These are phyloP conservation scores for Mycena indigotica DNA, from an alignment of 768 basidiomycete species.

Conservation along the genomic window DNA sequence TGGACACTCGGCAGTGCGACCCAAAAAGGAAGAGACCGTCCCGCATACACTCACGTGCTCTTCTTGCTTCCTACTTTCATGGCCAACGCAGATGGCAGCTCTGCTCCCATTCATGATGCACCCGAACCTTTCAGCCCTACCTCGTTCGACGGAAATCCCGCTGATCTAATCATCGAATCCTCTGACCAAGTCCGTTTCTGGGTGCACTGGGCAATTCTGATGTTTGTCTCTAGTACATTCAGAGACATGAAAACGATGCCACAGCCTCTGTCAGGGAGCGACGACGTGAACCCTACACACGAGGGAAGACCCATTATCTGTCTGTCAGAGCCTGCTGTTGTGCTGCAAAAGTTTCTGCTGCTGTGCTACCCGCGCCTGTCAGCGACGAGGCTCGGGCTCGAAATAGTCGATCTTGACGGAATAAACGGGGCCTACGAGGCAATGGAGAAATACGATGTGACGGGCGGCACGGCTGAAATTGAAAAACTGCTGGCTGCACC, in stretches of 20 bases:
- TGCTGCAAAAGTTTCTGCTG: conserved; percentile 37
- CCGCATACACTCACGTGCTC: no score
- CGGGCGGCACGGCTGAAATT: conserved; percentile 29
- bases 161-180: conserved; percentile 45
- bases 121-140: conserved; percentile 12
- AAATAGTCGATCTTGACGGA: conserved; percentile 28
- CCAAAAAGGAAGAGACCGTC: no score
- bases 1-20: no score
- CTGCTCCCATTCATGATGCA: conserved; percentile 4
- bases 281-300: conserved; percentile 27
- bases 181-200: conserved; percentile 40
- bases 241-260: conserved; percentile 30
- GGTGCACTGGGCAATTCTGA: conserved; percentile 45
- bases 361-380: conserved; percentile 36
- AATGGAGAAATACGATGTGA: conserved; percentile 39
- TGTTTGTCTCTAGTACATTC: conserved; percentile 43
- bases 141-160: conserved; percentile 27
- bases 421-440: conserved; percentile 36
- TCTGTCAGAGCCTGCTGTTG: conserved; percentile 33
- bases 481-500: conserved; percentile 11
- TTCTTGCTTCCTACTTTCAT: neutral
- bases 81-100: neutral
- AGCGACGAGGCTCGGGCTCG: neutral
- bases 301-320: conserved; percentile 35
- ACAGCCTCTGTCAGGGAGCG: conserved; percentile 24